Evolutionary conservation across 2,329 filamentous ascomycete species (phyloP).

Genomic region (Nigrospora osmanthi): DNA sequence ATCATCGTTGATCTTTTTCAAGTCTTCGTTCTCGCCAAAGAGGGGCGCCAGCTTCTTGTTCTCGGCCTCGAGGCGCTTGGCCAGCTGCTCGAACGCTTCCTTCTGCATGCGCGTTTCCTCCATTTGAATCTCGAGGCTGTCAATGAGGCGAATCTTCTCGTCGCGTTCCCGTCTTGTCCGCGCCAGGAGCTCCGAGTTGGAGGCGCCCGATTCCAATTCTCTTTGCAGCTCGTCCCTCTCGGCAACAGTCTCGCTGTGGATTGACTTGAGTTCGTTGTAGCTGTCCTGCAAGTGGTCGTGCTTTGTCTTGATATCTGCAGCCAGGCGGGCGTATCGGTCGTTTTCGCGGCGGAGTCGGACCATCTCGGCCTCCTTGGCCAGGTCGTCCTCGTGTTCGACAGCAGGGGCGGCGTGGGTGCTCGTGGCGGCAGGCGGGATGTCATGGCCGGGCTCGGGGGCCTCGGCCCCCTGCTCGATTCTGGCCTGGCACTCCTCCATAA

Average conservation of each 20-base stretch:
- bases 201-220: conserved; percentile 45
- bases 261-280: conserved; percentile 49
- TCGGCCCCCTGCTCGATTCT: conserved; percentile 24
- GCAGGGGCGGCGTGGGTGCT: conserved; percentile 26
- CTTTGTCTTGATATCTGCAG: conserved; percentile 51
- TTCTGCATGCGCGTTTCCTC: conserved; percentile 41
- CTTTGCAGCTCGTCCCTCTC: conserved; percentile 50
- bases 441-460: conserved; percentile 16
- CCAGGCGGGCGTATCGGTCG: conserved; percentile 45
- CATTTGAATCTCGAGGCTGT: conserved; percentile 58
- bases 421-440: conserved; percentile 17
- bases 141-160: conserved; percentile 66
- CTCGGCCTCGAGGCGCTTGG: conserved; percentile 33
- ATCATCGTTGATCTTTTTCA: conserved; percentile 50
- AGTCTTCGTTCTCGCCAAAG: conserved; percentile 51
- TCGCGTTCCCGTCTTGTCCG: conserved; percentile 31
- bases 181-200: conserved; percentile 25
- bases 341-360: conserved; percentile 41
- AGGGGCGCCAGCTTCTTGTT: conserved; percentile 42
- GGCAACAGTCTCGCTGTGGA: conserved; percentile 50
- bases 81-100: conserved; percentile 25
- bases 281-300: conserved; percentile 53
- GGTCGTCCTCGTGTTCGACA: conserved; percentile 34
- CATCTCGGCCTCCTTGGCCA: conserved; percentile 49
- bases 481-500: conserved; percentile 15